phyloP scores from a whole-genome alignment of 2,329 filamentous ascomycete species.

The Aspergillus costaricaensis region DNA sequence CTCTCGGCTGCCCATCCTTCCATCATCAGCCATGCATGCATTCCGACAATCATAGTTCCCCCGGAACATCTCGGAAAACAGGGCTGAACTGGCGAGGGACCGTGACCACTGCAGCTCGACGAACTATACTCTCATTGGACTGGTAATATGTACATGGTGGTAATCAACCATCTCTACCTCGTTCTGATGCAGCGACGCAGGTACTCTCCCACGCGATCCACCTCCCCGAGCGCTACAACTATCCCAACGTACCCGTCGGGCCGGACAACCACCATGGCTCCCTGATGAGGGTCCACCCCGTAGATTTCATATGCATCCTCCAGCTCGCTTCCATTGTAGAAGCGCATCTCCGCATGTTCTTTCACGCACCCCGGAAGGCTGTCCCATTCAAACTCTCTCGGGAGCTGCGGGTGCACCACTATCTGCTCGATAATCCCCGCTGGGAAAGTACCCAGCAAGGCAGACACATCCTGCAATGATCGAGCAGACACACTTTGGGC shows the following conservation, averaged over 20 bases:
- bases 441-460: slow-evolving; percentile 25
- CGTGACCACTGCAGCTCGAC: not conserved
- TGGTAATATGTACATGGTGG: not conserved
- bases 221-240: slow-evolving; percentile 24
- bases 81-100: not conserved
- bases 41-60: not conserved
- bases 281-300: slow-evolving; percentile 30
- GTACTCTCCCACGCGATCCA: slow-evolving; percentile 23
- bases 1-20: not conserved
- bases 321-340: slow-evolving; percentile 31
- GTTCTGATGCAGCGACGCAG: slow-evolving; percentile 13
- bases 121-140: no score
- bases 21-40: not conserved
- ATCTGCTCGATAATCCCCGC: slow-evolving; percentile 32
- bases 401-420: slow-evolving; percentile 30
- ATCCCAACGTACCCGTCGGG: slow-evolving; percentile 41
- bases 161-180: not conserved
- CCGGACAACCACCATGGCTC: slow-evolving; percentile 34
- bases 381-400: slow-evolving; percentile 31
- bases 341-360: slow-evolving; percentile 33
- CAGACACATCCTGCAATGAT: slow-evolving; percentile 21
- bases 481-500: slow-evolving; percentile 25
- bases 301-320: slow-evolving; percentile 38
- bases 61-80: not conserved
- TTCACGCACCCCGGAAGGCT: slow-evolving; percentile 31